These are phyloP conservation scores for Rhizophagus sp. DNA, from an alignment of 192 early-diverging fungal species.

Conservation along the genomic window DNA sequence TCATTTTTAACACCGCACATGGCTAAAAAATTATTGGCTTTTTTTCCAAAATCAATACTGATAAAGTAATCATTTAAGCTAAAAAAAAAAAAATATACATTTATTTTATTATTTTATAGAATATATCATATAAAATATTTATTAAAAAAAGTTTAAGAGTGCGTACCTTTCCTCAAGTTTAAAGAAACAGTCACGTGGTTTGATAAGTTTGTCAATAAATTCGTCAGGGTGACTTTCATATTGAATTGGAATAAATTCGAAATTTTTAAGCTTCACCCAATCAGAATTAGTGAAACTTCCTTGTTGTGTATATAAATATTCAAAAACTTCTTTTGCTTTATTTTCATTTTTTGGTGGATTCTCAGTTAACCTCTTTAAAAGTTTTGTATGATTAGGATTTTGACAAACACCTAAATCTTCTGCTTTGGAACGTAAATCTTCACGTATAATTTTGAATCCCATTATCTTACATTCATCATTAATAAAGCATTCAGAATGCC, in stretches of 20 bases:
- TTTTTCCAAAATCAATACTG: conserved; percentile 68
- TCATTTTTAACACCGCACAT: conserved; percentile 83
- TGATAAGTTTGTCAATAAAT: neutral
- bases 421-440: conserved; percentile 48
- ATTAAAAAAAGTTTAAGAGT: no score
- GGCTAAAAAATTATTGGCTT: conserved; percentile 75
- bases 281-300: conserved; percentile 53
- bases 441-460: conserved; percentile 65
- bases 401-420: conserved; percentile 65
- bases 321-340: conserved; percentile 59
- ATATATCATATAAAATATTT: no score
- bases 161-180: conserved; percentile 3
- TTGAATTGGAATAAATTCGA: conserved; percentile 67
- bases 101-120: no score
- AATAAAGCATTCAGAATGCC: conserved; percentile 64
- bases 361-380: conserved; percentile 45
- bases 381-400: conserved; percentile 49
- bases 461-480: conserved; percentile 61
- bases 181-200: conserved; percentile 13
- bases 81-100: conserved; percentile 31
- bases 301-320: conserved; percentile 64
- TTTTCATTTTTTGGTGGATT: conserved; percentile 33
- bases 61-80: conserved; percentile 54
- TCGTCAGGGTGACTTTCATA: neutral
- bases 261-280: conserved; percentile 52